Percentiles rank a stretch among this genome's conserved stretches.
Evolutionary conservation across 495 filamentous ascomycete genomes (phyloP).

Genomic region (Massariosphaeria phaeospora): DNA sequence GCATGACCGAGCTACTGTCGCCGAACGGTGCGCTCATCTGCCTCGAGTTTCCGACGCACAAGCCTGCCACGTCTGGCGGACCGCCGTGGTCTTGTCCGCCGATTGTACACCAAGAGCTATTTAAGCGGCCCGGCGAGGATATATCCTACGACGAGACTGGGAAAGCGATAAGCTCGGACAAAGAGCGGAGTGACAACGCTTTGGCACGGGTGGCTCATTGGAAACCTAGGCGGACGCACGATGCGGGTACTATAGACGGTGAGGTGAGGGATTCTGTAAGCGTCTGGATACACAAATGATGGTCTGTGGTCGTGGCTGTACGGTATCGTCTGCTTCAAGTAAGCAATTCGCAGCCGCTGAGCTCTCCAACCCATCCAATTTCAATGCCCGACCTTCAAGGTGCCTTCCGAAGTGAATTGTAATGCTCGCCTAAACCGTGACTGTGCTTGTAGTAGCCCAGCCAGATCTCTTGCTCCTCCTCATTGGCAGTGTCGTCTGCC

Average conservation of each 20-base stretch:
- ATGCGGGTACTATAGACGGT: constrained; percentile 51
- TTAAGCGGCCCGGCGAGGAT: constrained; percentile 61
- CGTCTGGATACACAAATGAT: constrained; percentile 42
- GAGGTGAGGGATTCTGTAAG: constrained; percentile 58
- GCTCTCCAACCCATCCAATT: background rate
- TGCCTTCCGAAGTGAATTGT: constrained; percentile 72
- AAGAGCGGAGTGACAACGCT: constrained; percentile 41
- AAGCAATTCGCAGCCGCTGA: no score
- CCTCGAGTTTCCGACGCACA: constrained; percentile 74
- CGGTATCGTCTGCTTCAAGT: background rate
- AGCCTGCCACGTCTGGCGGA: constrained; percentile 56
- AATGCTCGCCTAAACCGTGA: constrained; percentile 93
- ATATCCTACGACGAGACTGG: constrained; percentile 57
- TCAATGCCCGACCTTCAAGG: constrained; percentile 28
- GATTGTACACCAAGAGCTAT: constrained; percentile 60
- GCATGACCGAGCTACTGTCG: constrained; percentile 60
- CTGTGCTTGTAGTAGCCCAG: constrained; percentile 90
- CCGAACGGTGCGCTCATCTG: constrained; percentile 63
- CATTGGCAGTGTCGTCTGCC: constrained; percentile 39
- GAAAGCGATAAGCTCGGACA: constrained; percentile 46
- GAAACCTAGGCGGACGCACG: constrained; percentile 65
- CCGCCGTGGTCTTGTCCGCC: constrained; percentile 65
- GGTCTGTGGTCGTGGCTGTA: background rate
- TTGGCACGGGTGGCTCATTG: constrained; percentile 59
- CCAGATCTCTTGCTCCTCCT: constrained; percentile 62